Evolutionary conservation across 306 rosid genomes (phyloP), one percentile per base, ranked within the genome.

Genomic region (Castanea sativa): DNA sequence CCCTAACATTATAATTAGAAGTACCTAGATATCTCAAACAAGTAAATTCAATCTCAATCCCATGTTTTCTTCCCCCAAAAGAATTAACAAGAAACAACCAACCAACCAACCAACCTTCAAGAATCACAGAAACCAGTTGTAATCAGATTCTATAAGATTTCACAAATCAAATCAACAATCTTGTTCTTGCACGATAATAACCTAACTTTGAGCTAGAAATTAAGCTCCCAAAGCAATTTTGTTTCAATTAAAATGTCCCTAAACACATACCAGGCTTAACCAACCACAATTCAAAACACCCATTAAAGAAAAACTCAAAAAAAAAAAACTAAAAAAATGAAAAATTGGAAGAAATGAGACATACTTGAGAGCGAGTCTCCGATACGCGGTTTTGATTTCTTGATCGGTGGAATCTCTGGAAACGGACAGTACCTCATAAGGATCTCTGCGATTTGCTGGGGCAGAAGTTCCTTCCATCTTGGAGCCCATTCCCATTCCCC

Each of bases 361-460:
- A 63, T 73, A 96, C 99, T 91, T 96, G 85, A 96, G 97, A 83
- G 99, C 99, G 55, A 96, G 99, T 81, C 89, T 93, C 84, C 97
- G 86, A 74, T 93, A 93, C 56, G 99, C 97, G 38, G 97, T 84
- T 91, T 96, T 96, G 23, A 96, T 93, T 76, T 96, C 99, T 79
- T 93, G 98, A 60, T 96, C 99, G 73, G 87, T 80, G 20, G 97
- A 89, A 25, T 93, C 99, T 65, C 88, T 88, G 23, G 96, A 79
- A 35, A 96, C 90, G 21, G 81, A 73, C 76, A 96, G 86, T 1
- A 96, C 98, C 86, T 93, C 97, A n/a, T 96, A 96, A 6, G 99
- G 99, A 83, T 96, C 99, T 55, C 97, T 91, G 71, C 99, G 89
- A 81, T 57, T 76, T 32, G 92, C 89, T 73, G 92, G 93, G 74